Evolutionary conservation across 1,284 basidiomycete genomes (phyloP).

Genomic region (Phenoliferia sp.): DNA sequence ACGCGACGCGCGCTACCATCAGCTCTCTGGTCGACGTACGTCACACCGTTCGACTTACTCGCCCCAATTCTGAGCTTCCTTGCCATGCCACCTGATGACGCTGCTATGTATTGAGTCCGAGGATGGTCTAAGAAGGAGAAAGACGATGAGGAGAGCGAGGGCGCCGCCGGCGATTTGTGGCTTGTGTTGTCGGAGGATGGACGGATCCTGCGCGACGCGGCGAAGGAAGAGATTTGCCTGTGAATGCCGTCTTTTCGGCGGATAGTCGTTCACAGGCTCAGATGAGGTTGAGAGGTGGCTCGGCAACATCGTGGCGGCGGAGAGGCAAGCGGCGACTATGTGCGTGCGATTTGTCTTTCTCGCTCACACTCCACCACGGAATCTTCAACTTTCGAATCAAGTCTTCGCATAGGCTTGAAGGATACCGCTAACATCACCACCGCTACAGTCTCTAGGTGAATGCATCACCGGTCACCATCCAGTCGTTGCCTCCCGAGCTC

Average conservation of each 20-base stretch:
- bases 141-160: neutral
- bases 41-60: neutral
- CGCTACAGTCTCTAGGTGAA: neutral
- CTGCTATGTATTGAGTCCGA: neutral
- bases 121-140: neutral
- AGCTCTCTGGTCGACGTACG: slow-evolving; percentile 3
- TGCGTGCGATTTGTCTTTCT: neutral
- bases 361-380: too few species aligned
- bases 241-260: neutral
- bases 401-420: neutral
- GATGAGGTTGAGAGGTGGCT: neutral
- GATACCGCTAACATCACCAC: neutral
- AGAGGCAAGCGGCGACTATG: neutral
- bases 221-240: neutral
- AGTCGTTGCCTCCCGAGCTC: neutral
- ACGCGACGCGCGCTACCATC: too few species aligned
- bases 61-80: neutral
- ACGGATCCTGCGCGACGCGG: neutral
- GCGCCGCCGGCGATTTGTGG: neutral
- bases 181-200: neutral
- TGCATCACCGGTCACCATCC: neutral
- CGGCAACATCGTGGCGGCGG: neutral
- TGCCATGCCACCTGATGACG: neutral
- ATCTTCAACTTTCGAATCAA: neutral
- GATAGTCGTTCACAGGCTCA: neutral